A percentile compares a stretch with the other conserved stretches of the same genome.
These are phyloP conservation scores for Thalassiosira hispida DNA, from an alignment of 352 stramenopile genomes.

Conservation along the genomic window DNA sequence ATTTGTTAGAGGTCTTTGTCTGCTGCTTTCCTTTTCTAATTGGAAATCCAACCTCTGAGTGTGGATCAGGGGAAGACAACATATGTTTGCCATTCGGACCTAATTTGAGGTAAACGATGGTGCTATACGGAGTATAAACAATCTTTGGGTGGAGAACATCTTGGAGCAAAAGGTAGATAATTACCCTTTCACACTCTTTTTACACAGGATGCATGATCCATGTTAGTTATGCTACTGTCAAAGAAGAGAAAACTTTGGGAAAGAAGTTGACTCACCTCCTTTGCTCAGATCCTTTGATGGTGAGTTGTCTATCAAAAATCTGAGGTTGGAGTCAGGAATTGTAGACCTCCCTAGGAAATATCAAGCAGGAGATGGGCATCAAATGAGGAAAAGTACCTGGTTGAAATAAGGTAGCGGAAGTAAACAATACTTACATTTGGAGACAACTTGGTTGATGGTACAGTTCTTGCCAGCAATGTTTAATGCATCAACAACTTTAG, in stretches of 20 bases:
- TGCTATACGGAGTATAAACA: slow-evolving; percentile 63
- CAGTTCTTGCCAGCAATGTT: slow-evolving; percentile 47
- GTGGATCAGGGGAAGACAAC: slow-evolving; percentile 37
- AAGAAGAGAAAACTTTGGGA: no score
- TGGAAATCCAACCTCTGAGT: slow-evolving; percentile 47
- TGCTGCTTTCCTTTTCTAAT: slow-evolving; percentile 25
- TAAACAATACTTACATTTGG: slow-evolving; percentile 61
- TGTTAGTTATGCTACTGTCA: not conserved
- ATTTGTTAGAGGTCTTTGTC: slow-evolving; percentile 24
- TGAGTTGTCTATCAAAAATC: slow-evolving; percentile 73
- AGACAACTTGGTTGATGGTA: slow-evolving; percentile 61
- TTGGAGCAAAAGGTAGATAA: slow-evolving; percentile 75
- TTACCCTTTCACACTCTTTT: slow-evolving; percentile 78
- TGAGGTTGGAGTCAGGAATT: slow-evolving; percentile 27
- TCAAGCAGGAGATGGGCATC: not conserved
- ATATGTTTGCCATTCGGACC: slow-evolving; percentile 36
- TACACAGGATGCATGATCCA: not conserved
- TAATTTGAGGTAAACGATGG: slow-evolving; percentile 47
- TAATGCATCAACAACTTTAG: slow-evolving; percentile 61
- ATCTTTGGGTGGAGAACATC: slow-evolving; percentile 62
- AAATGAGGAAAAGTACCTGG: not conserved
- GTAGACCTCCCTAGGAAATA: slow-evolving; percentile 50
- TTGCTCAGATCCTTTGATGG: slow-evolving; percentile 68
- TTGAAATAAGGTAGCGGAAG: not conserved
- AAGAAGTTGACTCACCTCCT: slow-evolving; percentile 37